Conservation (phyloP, 2,329 filamentous ascomycete species). For the Diaporthe australafricana region DNA sequence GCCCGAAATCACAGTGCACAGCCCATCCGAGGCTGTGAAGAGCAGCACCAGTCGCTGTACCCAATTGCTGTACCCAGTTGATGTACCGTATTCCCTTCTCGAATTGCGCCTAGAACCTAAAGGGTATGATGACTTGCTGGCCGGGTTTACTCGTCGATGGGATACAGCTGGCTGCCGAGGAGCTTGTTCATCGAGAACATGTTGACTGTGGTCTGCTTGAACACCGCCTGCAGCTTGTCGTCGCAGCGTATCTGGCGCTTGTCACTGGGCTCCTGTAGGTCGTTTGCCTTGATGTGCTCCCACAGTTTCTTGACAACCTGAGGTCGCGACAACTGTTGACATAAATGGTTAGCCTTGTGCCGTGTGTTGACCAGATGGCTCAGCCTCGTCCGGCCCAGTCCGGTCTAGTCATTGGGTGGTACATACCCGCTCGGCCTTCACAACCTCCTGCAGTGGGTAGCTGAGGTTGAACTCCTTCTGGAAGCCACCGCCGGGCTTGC, state of each 20-base stretch:
- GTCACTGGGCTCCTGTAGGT: conserved; percentile 90
- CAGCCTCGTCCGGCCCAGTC: background rate
- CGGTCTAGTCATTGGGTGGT: background rate
- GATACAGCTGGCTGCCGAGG: conserved; percentile 89
- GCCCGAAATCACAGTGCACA: conserved; percentile 23
- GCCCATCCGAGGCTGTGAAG: conserved; percentile 11
- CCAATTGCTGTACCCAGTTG: background rate
- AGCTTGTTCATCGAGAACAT: conserved; percentile 99
- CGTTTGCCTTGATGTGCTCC: conserved; percentile 90
- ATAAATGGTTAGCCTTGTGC: conserved; percentile 40
- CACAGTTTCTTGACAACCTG: conserved; percentile 97
- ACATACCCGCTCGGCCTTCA: conserved; percentile 75
- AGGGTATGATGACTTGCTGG: background rate
- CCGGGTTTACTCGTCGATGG: conserved; percentile 72
- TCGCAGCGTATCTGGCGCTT: conserved; percentile 95
- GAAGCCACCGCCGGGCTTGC: conserved; percentile 92
- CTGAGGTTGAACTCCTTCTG: conserved; percentile 87
- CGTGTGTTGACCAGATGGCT: background rate
- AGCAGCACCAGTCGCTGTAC: background rate
- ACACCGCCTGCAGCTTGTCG: conserved; percentile 89
- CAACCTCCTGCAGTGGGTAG: conserved; percentile 74
- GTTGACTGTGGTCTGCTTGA: conserved; percentile 90
- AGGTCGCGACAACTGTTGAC: conserved; percentile 81
- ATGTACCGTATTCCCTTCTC: background rate
- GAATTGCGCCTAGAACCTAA: background rate